These are phyloP conservation scores for Hypoxylon trugodes DNA, from an alignment of 495 filamentous ascomycete species.

Conservation along the genomic window DNA sequence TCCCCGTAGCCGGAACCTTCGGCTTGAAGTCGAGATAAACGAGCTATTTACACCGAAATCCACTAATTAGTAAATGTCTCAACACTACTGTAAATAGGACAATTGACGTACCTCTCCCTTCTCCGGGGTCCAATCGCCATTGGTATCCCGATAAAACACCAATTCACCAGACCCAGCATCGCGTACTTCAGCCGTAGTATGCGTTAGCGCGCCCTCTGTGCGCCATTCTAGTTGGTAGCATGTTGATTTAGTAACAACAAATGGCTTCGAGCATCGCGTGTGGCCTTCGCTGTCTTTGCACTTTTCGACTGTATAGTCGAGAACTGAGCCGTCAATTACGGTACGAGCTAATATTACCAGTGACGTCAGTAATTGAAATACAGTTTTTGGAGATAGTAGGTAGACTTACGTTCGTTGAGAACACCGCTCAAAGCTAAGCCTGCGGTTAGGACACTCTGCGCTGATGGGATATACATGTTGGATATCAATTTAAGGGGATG, in stretches of 20 bases:
- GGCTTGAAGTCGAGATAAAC: slow-evolving; percentile 55
- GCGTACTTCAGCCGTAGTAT: slow-evolving; percentile 52
- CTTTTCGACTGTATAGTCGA: slow-evolving; percentile 48
- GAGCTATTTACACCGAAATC: slow-evolving; percentile 25
- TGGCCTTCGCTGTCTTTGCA: slow-evolving; percentile 47
- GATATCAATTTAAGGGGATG: not conserved
- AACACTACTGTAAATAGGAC: not conserved
- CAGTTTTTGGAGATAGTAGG: not conserved
- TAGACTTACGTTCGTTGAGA: slow-evolving; percentile 34
- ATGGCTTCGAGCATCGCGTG: slow-evolving; percentile 48
- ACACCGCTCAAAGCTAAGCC: slow-evolving; percentile 43
- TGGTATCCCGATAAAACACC: slow-evolving; percentile 52
- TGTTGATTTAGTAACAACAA: slow-evolving; percentile 41
- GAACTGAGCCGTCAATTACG: slow-evolving; percentile 38
- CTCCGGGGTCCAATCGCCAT: slow-evolving; percentile 51
- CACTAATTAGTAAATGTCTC: slow-evolving; percentile 1
- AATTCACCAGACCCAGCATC: slow-evolving; percentile 49
- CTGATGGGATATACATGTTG: slow-evolving; percentile 45
- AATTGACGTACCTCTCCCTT: slow-evolving; percentile 32
- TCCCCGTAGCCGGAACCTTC: slow-evolving; percentile 49
- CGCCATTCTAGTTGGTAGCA: slow-evolving; percentile 52
- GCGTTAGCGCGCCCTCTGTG: slow-evolving; percentile 47
- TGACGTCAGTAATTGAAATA: not conserved
- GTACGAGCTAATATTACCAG: slow-evolving; percentile 21
- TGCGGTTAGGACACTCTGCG: slow-evolving; percentile 43